Conservation (phyloP, 768 basidiomycete genomes). For the Suillus occidentalis region DNA sequence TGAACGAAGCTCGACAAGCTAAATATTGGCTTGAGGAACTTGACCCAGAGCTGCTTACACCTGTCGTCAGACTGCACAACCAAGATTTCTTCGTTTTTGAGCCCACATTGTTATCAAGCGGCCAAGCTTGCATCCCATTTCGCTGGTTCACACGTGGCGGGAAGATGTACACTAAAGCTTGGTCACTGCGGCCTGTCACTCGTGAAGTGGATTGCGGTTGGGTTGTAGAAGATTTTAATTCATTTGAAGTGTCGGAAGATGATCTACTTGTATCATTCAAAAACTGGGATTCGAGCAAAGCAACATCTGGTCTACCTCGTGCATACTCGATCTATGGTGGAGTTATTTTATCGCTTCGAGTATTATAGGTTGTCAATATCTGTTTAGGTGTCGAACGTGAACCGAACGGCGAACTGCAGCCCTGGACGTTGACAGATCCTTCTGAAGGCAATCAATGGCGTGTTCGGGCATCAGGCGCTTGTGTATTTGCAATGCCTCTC, state of each 20-base stretch:
- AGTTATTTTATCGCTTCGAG: background rate
- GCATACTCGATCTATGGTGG: conserved; percentile 16
- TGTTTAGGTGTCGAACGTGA: background rate
- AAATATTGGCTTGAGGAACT: conserved; percentile 31
- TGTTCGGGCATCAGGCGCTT: conserved; percentile 7
- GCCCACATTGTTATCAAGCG: conserved; percentile 12
- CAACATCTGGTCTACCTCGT: conserved; percentile 10
- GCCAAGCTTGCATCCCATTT: conserved; percentile 22
- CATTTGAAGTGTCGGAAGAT: conserved; percentile 10
- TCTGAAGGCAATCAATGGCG: conserved; percentile 14
- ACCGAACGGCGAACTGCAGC: background rate
- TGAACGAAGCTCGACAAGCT: conserved; percentile 26
- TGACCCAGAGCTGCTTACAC: conserved; percentile 20
- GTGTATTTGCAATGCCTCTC: conserved; percentile 16
- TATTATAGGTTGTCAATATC: background rate
- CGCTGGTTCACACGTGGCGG: conserved; percentile 24
- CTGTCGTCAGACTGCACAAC: conserved; percentile 24
- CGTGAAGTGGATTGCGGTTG: conserved; percentile 13
- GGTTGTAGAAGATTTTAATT: conserved; percentile 16
- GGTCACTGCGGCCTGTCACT: conserved; percentile 13
- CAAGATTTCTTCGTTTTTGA: conserved; percentile 33
- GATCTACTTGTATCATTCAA: conserved; percentile 12
- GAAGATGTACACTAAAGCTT: conserved; percentile 20
- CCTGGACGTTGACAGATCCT: conserved; percentile 5
- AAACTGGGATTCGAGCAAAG: conserved; percentile 4